Conservation (phyloP, 139 green algal species). For the Asterochloris erici region DNA sequence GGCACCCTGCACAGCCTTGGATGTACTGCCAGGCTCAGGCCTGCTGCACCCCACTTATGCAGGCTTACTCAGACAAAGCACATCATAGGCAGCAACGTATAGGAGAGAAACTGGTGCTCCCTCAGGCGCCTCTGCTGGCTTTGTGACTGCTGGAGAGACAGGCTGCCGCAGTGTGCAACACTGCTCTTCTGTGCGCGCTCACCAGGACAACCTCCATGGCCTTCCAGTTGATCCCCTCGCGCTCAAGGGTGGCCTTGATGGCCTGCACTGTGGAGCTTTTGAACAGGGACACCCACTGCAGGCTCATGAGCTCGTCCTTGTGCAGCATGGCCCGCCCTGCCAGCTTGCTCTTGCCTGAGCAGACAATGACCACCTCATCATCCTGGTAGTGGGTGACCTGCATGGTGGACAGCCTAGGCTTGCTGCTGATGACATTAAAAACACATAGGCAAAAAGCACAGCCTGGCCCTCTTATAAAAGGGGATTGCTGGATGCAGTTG, state of each 20-base stretch:
- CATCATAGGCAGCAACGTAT: background rate
- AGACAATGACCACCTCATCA: constrained; percentile 40
- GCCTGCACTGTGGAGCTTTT: constrained; percentile 28
- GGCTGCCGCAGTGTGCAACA: too few species aligned
- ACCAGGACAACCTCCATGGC: constrained; percentile 30
- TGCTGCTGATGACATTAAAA: background rate
- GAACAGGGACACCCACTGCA: constrained; percentile 33
- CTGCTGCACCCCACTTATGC: too few species aligned
- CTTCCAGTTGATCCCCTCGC: constrained; percentile 26
- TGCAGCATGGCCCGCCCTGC: background rate
- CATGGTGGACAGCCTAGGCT: background rate
- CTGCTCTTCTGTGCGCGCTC: background rate
- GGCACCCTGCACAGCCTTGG: too few species aligned
- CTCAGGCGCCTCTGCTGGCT: too few species aligned
- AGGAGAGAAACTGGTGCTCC: background rate
- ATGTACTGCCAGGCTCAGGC: too few species aligned
- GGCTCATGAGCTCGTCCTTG: constrained; percentile 18
- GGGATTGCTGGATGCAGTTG: too few species aligned
- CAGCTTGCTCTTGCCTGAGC: constrained; percentile 19
- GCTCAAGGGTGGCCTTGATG: constrained; percentile 19
- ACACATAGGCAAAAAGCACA: too few species aligned
- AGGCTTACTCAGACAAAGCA: background rate
- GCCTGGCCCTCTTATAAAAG: too few species aligned
- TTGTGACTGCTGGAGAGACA: too few species aligned
- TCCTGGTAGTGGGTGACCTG: constrained; percentile 27